These are phyloP conservation scores for Phoma sp. DNA, from an alignment of 2,329 filamentous ascomycete species.

Conservation along the genomic window DNA sequence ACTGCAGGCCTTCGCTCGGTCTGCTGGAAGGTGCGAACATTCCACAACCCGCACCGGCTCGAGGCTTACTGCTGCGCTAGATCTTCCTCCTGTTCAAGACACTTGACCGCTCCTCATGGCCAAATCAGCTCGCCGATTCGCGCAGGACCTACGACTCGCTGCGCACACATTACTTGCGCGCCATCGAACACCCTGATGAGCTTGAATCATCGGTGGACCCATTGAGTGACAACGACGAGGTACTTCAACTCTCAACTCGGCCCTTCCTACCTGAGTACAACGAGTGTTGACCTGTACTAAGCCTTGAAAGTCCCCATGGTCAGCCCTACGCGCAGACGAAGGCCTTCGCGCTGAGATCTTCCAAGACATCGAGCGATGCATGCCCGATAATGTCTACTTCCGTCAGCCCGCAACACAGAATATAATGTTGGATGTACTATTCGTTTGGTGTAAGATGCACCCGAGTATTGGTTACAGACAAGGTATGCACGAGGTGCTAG, in stretches of 20 bases:
- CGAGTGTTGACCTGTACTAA: conserved; percentile 57
- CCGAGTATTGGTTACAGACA: conserved; percentile 91
- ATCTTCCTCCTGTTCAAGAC: conserved; percentile 81
- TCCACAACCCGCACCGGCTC: neutral
- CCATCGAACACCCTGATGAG: conserved; percentile 84
- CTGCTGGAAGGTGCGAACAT: conserved; percentile 79
- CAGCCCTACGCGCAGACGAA: conserved; percentile 84
- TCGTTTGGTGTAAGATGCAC: conserved; percentile 93
- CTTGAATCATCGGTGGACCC: conserved; percentile 80
- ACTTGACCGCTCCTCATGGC: conserved; percentile 72
- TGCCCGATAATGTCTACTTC: conserved; percentile 92
- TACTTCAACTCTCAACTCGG: conserved; percentile 47
- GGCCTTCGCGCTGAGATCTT: conserved; percentile 84
- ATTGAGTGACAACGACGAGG: conserved; percentile 79
- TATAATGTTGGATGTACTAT: conserved; percentile 86
- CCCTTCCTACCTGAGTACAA: conserved; percentile 27
- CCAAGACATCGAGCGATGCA: conserved; percentile 89
- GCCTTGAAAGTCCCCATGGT: conserved; percentile 82
- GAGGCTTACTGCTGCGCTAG: conserved; percentile 54
- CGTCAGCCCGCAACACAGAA: conserved; percentile 79
- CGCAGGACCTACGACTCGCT: conserved; percentile 77
- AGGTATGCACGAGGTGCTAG: conserved; percentile 96
- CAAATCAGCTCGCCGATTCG: conserved; percentile 69
- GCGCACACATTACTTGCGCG: conserved; percentile 77
- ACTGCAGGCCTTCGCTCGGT: conserved; percentile 79